These are phyloP conservation scores for Euphorbia lathyris DNA, from an alignment of 345 rosid genomes.

Conservation along the genomic window DNA sequence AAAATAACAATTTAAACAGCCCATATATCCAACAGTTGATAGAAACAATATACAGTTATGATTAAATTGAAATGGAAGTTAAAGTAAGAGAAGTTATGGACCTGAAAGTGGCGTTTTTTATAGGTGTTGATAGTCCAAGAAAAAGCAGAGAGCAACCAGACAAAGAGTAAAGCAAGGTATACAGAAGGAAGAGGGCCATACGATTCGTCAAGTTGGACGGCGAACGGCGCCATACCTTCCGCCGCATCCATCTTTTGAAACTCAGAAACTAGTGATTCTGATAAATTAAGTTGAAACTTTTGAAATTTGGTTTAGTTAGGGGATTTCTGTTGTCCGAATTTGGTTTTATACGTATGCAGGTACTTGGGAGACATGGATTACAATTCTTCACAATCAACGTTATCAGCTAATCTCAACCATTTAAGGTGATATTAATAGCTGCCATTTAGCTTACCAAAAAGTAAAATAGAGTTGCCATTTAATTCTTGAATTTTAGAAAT, in stretches of 20 bases:
- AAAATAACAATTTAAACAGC: slow-evolving; percentile 2
- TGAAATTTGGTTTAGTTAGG: background rate
- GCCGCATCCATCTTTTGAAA: slow-evolving; percentile 31
- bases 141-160: slow-evolving; percentile 80
- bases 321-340: background rate
- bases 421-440: too few species aligned
- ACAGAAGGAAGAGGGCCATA: slow-evolving; percentile 73
- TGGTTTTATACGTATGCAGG: background rate
- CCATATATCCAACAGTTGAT: too few species aligned
- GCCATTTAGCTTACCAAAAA: too few species aligned
- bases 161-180: slow-evolving; percentile 56
- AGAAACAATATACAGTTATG: background rate
- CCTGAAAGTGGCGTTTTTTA: slow-evolving; percentile 77
- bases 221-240: slow-evolving; percentile 20
- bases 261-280: background rate
- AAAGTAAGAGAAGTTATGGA: slow-evolving; percentile 10
- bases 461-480: too few species aligned
- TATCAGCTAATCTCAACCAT: too few species aligned
- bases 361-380: too few species aligned
- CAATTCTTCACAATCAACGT: too few species aligned
- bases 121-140: slow-evolving; percentile 86
- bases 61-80: background rate
- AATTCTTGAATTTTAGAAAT: too few species aligned
- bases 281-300: background rate
- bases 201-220: slow-evolving; percentile 52